These are phyloP conservation scores for Pyrus betulifolia DNA, from an alignment of 306 rosid species.

Conservation along the genomic window DNA sequence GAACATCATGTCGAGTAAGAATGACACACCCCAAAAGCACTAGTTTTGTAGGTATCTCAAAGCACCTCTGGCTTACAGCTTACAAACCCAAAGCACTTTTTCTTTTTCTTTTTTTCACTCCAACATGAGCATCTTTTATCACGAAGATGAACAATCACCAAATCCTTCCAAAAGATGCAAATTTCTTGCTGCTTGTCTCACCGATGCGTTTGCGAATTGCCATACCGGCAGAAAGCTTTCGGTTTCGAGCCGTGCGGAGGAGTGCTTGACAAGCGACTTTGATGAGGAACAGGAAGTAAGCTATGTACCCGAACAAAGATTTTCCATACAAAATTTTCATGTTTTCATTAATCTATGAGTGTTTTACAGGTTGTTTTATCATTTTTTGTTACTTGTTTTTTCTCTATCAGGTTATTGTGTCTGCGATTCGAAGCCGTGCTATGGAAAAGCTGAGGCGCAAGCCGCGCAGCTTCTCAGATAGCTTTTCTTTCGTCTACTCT, in stretches of 20 bases:
- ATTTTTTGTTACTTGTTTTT: neutral
- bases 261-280: slow-evolving; percentile 40
- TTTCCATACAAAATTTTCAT: neutral
- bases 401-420: slow-evolving; percentile 53
- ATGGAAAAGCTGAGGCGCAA: slow-evolving; percentile 56
- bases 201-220: slow-evolving; percentile 54
- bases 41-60: slow-evolving; percentile 15
- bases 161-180: slow-evolving; percentile 48
- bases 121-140: slow-evolving; percentile 62
- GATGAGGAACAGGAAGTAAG: slow-evolving; percentile 68
- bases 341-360: neutral
- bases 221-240: slow-evolving; percentile 29
- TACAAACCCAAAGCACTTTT: neutral
- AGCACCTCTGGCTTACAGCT: neutral
- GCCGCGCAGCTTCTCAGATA: slow-evolving; percentile 29
- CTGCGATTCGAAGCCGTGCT: slow-evolving; percentile 58
- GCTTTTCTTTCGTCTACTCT: slow-evolving; percentile 52
- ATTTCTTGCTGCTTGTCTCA: slow-evolving; percentile 40
- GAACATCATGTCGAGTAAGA: slow-evolving; percentile 22
- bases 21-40: neutral
- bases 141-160: slow-evolving; percentile 44
- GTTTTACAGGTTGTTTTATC: neutral
- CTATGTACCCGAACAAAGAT: neutral
- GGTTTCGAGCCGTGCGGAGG: slow-evolving; percentile 43
- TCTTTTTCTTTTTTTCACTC: neutral